Evolutionary conservation across 345 rosid species (phyloP), one percentile per base, ranked within the genome.

Genomic region (Syzygium grande): DNA sequence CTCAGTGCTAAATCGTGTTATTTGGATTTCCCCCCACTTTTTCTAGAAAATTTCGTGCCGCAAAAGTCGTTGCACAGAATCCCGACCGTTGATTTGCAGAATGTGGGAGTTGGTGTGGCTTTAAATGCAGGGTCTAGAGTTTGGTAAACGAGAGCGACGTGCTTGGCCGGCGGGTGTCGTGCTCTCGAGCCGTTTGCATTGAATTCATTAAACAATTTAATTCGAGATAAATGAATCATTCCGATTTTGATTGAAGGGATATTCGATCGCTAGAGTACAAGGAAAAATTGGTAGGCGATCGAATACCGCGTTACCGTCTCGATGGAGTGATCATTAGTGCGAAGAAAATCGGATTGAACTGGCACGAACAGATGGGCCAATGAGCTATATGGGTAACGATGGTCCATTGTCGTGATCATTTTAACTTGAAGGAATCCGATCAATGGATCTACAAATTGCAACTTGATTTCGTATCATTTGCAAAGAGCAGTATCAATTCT

Each of bases 151-250:
- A 73, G 21, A 73, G 19, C 49, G 83, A 73, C 49, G 5, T 2
- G 73, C n/a, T n/a, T n/a, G n/a, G n/a, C n/a, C n/a, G n/a, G n/a
- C n/a, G n/a, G n/a, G n/a, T n/a, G n/a, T n/a, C n/a, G n/a, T n/a
- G n/a, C n/a, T n/a, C n/a, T n/a, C n/a, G n/a, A n/a, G n/a, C n/a
- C n/a, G n/a, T n/a, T 11, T 5, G 30, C 79, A 30, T 4, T 30
- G 7, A 30, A 0, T 73, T 9, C 25, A 38, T 10, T 1, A 15
- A 19, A 34, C 49, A 10, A 38, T 19, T 5, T 38, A 6, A 4
- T 13, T 49, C 27, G 4, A 38, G 12, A 0, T 5, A 6, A 27
- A 73, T 3, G 13, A 0, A 34, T 4, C 1, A 7, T 1, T 1
- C 25, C 7, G 25, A 73, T 9, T 0, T 17, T 5, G 21, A 34